A percentile compares a stretch with the other conserved stretches of the same genome.
phyloP scores from a whole-genome alignment of 106 monocot species.

The Gastrodia elata region DNA sequence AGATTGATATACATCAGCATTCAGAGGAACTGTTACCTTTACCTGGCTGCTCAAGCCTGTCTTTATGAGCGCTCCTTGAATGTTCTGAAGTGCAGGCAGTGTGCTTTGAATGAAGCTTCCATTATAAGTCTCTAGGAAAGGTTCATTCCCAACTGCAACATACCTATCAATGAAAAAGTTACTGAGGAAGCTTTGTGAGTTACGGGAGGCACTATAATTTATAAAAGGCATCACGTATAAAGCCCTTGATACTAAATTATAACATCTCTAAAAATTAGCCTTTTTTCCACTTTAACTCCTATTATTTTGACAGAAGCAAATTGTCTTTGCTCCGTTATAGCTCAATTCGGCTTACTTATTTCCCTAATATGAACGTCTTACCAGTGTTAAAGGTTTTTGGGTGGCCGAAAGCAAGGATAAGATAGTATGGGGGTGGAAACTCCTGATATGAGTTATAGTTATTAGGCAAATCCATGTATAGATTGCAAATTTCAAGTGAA shows the following conservation, averaged over 20 bases:
- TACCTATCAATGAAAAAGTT: slow-evolving; percentile 17
- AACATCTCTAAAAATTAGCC: no score
- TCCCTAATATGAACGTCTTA: neutral
- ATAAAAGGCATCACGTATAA: neutral
- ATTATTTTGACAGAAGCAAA: no score
- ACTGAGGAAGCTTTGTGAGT: neutral
- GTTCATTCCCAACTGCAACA: slow-evolving; percentile 53
- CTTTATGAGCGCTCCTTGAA: slow-evolving; percentile 32
- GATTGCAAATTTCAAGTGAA: no score
- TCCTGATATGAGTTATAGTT: neutral
- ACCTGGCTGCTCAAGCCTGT: slow-evolving; percentile 27
- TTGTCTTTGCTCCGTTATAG: no score
- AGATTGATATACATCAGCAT: slow-evolving; percentile 44
- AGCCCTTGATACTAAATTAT: neutral
- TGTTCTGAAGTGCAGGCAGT: slow-evolving; percentile 40
- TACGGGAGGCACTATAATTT: neutral
- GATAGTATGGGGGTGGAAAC: neutral
- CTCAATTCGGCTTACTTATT: no score
- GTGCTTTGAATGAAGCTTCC: slow-evolving; percentile 30
- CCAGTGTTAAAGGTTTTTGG: neutral
- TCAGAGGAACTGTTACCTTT: slow-evolving; percentile 45
- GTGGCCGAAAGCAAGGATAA: neutral
- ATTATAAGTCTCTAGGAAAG: slow-evolving; percentile 40
- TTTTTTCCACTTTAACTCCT: no score
- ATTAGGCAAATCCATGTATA: no score